These are phyloP conservation scores for Neofusicoccum laricinum DNA, from an alignment of 2,329 filamentous ascomycete species.

Conservation along the genomic window DNA sequence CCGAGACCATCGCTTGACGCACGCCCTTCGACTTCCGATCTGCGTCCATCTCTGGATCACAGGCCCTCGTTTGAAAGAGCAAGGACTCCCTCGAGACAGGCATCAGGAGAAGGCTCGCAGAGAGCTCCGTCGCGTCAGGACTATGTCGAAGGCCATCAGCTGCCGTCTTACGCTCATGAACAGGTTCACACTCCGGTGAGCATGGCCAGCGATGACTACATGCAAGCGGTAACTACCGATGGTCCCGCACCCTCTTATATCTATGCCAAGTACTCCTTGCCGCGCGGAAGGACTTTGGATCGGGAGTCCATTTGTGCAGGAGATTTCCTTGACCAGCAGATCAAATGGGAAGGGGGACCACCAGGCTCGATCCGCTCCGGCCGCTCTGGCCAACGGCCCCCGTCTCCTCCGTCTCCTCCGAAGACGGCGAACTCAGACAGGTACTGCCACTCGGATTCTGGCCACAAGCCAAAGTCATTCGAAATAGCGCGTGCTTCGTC, in stretches of 20 bases:
- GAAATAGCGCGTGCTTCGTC: conserved; percentile 23
- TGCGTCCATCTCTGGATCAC: conserved; percentile 43
- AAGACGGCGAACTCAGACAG: conserved; percentile 23
- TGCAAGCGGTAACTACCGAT: conserved; percentile 52
- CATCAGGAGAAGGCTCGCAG: conserved; percentile 39
- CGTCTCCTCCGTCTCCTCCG: conserved; percentile 38
- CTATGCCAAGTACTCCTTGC: conserved; percentile 80
- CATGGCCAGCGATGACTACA: conserved; percentile 68
- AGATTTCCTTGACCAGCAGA: conserved; percentile 47
- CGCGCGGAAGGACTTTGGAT: conserved; percentile 76
- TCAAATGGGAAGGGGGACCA: conserved; percentile 57
- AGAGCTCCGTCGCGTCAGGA: conserved; percentile 37
- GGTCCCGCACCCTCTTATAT: conserved; percentile 70
- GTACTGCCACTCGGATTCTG: neutral
- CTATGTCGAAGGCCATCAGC: conserved; percentile 42
- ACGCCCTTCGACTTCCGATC: conserved; percentile 5
- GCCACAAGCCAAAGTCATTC: conserved; percentile 21
- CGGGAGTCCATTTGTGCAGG: conserved; percentile 47
- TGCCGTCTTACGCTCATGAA: conserved; percentile 63
- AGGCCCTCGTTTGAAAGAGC: conserved; percentile 31
- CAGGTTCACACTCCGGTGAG: conserved; percentile 67
- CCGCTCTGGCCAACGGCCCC: conserved; percentile 27
- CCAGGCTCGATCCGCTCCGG: conserved; percentile 17
- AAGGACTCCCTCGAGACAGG: conserved; percentile 29
- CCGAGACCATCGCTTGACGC: conserved; percentile 58